These are phyloP conservation scores for Nyctanthes arbortristis DNA, from an alignment of 257 asterid genomes.

Conservation along the genomic window DNA sequence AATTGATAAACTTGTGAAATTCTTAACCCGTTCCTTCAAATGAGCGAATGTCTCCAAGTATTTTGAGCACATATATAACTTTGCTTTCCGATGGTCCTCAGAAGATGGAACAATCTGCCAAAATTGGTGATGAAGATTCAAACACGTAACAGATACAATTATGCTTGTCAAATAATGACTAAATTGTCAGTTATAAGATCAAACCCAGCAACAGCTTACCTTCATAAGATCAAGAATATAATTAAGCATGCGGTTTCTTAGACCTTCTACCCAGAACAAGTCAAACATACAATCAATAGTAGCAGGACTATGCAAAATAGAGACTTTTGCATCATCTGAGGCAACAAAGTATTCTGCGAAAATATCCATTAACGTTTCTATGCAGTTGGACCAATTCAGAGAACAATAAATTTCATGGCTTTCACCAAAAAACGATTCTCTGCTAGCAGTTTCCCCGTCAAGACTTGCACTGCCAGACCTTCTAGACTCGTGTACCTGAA, in stretches of 20 bases:
- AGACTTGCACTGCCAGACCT: conserved; percentile 43
- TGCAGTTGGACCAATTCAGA: conserved; percentile 54
- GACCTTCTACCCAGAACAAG: conserved; percentile 87
- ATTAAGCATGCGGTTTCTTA: conserved; percentile 66
- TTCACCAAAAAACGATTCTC: conserved; percentile 34
- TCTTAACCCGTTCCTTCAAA: conserved; percentile 77
- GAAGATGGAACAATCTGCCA: conserved; percentile 69
- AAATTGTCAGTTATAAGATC: conserved; percentile 17
- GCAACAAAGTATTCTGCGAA: conserved; percentile 65
- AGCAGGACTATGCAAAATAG: conserved; percentile 68
- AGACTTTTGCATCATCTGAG: conserved; percentile 71
- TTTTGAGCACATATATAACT: conserved; percentile 78
- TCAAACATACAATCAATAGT: conserved; percentile 82
- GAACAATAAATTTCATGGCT: conserved; percentile 38
- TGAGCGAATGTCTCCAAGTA: conserved; percentile 94
- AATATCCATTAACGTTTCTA: conserved; percentile 61
- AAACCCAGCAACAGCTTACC: conserved; percentile 47
- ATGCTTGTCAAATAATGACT: conserved; percentile 11
- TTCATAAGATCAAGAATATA: conserved; percentile 89
- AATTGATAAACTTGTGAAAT: conserved; percentile 75
- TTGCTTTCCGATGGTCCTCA: conserved; percentile 74
- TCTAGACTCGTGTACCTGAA: conserved; percentile 81
- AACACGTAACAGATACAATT: conserved; percentile 8
- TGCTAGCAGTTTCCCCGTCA: conserved; percentile 29
- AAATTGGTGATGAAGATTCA: conserved; percentile 8